Evolutionary conservation across 345 rosid genomes (phyloP).

Genomic region (Leavenworthia alabamica): DNA sequence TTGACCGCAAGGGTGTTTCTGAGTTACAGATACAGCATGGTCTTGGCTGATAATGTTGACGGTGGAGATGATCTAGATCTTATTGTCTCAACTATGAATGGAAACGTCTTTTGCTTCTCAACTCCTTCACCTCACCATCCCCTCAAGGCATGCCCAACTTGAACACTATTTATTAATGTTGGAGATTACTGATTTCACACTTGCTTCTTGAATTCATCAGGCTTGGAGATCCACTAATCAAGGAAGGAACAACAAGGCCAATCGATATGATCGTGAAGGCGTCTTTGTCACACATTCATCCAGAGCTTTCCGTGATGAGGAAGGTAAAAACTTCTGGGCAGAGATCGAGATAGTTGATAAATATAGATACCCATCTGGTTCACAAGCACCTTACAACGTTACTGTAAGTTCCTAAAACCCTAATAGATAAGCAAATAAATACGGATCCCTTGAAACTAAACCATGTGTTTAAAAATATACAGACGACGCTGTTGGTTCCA

Average conservation of each 20-base stretch:
- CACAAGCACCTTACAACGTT: slow-evolving; percentile 87
- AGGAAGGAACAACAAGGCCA: slow-evolving; percentile 86
- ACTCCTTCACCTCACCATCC: slow-evolving; percentile 97
- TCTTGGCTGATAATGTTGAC: slow-evolving; percentile 95
- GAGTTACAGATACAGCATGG: slow-evolving; percentile 81
- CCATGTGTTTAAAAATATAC: slow-evolving; percentile 21
- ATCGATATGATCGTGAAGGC: slow-evolving; percentile 70
- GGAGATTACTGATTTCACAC: slow-evolving; percentile 41
- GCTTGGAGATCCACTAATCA: slow-evolving; percentile 90
- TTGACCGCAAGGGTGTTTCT: slow-evolving; percentile 9
- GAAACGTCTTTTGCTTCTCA: slow-evolving; percentile 98
- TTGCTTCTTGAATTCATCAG: slow-evolving; percentile 45
- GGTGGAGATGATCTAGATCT: slow-evolving; percentile 99
- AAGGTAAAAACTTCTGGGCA: slow-evolving; percentile 95
- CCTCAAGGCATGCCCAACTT: slow-evolving; percentile 60
- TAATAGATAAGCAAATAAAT: neutral
- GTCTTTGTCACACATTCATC: slow-evolving; percentile 72
- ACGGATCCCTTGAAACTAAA: slow-evolving; percentile 15
- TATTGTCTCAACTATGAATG: slow-evolving; percentile 92
- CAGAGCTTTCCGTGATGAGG: slow-evolving; percentile 95
- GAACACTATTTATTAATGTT: slow-evolving; percentile 30
- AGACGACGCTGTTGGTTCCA: slow-evolving; percentile 88
- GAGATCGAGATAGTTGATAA: slow-evolving; percentile 90
- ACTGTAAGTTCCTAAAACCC: slow-evolving; percentile 54
- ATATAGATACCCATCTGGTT: slow-evolving; percentile 83